phyloP scores from a whole-genome alignment of 495 filamentous ascomycete species.

The Neurospora africana region DNA sequence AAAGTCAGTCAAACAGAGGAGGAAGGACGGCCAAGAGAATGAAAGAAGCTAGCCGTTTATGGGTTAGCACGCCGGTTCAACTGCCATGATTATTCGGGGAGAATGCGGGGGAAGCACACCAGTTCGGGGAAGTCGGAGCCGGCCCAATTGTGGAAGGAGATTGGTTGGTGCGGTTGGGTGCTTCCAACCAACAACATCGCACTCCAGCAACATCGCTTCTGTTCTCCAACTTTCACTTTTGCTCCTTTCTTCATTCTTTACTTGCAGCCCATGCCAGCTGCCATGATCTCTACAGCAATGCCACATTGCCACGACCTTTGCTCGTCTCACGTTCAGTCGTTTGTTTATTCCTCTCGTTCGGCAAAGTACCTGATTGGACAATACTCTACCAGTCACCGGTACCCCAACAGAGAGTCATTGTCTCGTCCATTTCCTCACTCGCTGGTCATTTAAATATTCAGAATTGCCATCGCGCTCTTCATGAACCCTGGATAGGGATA shows the following conservation, averaged over 20 bases:
- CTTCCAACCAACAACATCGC: background rate
- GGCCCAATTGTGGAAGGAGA: background rate
- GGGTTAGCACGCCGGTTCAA: background rate
- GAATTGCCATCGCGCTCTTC: background rate
- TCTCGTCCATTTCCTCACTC: background rate
- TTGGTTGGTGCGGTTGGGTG: background rate
- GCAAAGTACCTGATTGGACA: background rate
- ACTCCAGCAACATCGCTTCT: background rate
- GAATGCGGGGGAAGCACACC: background rate
- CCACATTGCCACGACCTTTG: background rate
- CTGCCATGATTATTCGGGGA: background rate
- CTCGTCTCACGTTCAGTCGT: background rate
- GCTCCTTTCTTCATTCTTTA: background rate
- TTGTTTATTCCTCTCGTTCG: background rate
- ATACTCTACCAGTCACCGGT: background rate
- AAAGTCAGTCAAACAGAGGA: background rate
- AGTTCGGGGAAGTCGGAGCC: slow-evolving; percentile 11
- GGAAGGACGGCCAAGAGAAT: background rate
- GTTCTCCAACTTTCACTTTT: background rate
- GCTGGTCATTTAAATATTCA: background rate
- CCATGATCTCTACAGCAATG: background rate
- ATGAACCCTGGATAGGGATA: background rate
- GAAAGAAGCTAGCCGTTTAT: background rate
- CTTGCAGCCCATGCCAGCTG: background rate
- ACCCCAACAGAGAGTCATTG: background rate